phyloP scores from a whole-genome alignment of 495 filamentous ascomycete species.

The Penicillium malachiteum region DNA sequence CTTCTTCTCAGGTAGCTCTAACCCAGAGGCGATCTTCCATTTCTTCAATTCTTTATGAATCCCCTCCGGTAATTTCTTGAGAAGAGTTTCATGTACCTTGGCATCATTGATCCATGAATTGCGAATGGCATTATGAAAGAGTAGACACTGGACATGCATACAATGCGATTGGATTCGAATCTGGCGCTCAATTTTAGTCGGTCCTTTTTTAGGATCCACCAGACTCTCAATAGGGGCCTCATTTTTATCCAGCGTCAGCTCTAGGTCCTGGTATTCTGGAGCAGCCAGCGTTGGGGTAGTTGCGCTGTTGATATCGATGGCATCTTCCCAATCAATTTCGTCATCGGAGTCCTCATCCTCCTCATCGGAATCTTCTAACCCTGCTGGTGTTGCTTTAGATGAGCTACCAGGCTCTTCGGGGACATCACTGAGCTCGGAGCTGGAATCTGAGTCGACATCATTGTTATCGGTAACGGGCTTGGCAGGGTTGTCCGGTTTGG shows the following conservation, averaged over 20 bases:
- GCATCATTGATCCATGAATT: conserved; percentile 84
- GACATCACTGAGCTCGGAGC: conserved; percentile 65
- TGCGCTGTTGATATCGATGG: conserved; percentile 50
- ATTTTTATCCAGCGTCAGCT: conserved; percentile 69
- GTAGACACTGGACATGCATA: conserved; percentile 82
- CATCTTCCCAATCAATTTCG: conserved; percentile 87
- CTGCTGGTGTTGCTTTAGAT: conserved; percentile 5
- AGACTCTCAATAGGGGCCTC: conserved; percentile 55
- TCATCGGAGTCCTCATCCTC: conserved; percentile 65
- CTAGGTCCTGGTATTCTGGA: conserved; percentile 57
- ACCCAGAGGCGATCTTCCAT: conserved; percentile 67
- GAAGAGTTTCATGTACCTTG: conserved; percentile 72
- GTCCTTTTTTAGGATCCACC: conserved; percentile 76
- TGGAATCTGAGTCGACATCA: conserved; percentile 49
- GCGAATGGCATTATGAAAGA: conserved; percentile 84
- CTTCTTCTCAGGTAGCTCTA: conserved; percentile 45
- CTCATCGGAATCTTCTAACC: conserved; percentile 48
- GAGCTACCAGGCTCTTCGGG: conserved; percentile 23
- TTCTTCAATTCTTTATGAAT: conserved; percentile 70
- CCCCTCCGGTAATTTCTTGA: conserved; percentile 64
- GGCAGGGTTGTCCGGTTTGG: conserved; percentile 6
- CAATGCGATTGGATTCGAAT: conserved; percentile 78
- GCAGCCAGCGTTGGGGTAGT: conserved; percentile 25
- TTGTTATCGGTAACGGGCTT: conserved; percentile 7
- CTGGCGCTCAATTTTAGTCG: conserved; percentile 76